A percentile compares a stretch with the other conserved stretches of the same genome.
phyloP scores from a whole-genome alignment of 768 basidiomycete genomes.

The Amanita thiersii region DNA sequence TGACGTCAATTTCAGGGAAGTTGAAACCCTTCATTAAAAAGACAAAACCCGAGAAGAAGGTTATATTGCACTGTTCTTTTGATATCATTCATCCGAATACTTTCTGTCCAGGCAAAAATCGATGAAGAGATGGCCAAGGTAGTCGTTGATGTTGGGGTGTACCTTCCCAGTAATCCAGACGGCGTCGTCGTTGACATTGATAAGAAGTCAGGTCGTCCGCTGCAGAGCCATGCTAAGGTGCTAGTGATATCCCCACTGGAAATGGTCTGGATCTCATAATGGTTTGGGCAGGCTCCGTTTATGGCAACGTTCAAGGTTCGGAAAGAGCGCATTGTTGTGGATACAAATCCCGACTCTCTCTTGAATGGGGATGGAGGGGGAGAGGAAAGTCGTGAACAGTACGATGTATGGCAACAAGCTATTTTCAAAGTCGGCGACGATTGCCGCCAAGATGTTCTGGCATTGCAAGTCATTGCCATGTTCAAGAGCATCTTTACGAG shows the following conservation, averaged over 20 bases:
- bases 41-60: conserved; percentile 96
- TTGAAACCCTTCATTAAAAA: conserved; percentile 94
- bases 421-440: conserved; percentile 99
- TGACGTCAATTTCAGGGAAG: conserved; percentile 97
- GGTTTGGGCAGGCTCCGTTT: conserved; percentile 74
- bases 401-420: conserved; percentile 94
- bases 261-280: conserved; percentile 2
- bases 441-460: conserved; percentile 97
- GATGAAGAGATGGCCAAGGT: conserved; percentile 99
- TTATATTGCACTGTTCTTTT: conserved; percentile 15
- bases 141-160: conserved; percentile 87
- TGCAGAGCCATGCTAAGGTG: conserved; percentile 98
- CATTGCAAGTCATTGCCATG: conserved; percentile 96
- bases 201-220: conserved; percentile 89
- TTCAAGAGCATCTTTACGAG: conserved; percentile 96
- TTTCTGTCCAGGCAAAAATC: conserved; percentile 73
- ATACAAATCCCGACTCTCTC: conserved; percentile 67
- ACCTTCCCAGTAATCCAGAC: conserved; percentile 95
- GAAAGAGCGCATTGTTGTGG: conserved; percentile 66
- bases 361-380: conserved; percentile 54
- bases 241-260: conserved; percentile 2
- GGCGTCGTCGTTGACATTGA: conserved; percentile 96
- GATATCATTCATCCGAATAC: background rate
- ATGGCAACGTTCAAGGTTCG: conserved; percentile 99
- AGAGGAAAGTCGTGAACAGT: conserved; percentile 49